Percentiles rank a stretch among this genome's conserved stretches.
Conservation (phyloP, 2,329 filamentous ascomycete genomes). For the Fusarium pseudoanthophilum region DNA sequence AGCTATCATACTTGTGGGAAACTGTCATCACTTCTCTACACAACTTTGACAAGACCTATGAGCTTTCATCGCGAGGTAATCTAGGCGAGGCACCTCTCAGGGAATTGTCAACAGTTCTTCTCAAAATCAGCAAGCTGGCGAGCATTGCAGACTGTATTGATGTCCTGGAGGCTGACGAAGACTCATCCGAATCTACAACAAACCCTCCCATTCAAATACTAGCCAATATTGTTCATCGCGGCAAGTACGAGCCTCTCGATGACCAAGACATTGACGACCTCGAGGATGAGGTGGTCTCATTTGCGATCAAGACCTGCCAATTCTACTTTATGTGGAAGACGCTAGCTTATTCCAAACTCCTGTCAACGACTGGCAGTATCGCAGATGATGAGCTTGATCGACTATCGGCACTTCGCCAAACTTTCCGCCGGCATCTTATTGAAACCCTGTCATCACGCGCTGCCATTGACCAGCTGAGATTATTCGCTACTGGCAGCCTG, state of each 20-base stretch:
- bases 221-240: constrained; percentile 77
- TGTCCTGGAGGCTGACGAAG: constrained; percentile 72
- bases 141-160: constrained; percentile 82
- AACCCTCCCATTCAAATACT: constrained; percentile 73
- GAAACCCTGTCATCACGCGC: constrained; percentile 74
- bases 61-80: constrained; percentile 77
- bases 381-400: constrained; percentile 68
- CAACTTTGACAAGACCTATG: constrained; percentile 75
- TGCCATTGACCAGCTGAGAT: constrained; percentile 80
- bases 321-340: constrained; percentile 98
- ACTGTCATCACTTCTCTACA: constrained; percentile 79
- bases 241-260: constrained; percentile 74
- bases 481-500: constrained; percentile 78
- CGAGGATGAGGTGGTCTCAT: constrained; percentile 81
- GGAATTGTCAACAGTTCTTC: constrained; percentile 77
- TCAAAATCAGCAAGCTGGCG: constrained; percentile 83
- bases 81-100: constrained; percentile 72
- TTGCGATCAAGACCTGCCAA: constrained; percentile 78
- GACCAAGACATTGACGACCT: constrained; percentile 77
- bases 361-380: constrained; percentile 66
- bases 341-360: constrained; percentile 64
- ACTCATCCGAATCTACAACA: constrained; percentile 59
- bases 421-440: constrained; percentile 71
- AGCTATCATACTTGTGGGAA: constrained; percentile 87
- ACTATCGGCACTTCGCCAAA: constrained; percentile 64